Conservation (phyloP, 805 yeast genomes). For the Yarrowia sp. region DNA sequence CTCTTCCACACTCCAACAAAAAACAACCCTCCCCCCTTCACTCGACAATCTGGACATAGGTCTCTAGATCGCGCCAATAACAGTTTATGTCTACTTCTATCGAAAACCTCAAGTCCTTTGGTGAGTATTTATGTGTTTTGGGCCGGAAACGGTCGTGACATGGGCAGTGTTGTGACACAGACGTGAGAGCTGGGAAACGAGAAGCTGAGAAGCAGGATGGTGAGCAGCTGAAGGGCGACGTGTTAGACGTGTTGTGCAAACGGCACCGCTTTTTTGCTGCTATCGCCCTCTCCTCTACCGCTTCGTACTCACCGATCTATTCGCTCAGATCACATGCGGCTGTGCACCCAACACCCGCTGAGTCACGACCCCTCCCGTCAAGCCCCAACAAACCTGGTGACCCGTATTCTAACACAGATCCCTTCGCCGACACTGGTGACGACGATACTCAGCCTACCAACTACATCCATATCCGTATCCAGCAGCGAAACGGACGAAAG, state of each 20-base stretch:
- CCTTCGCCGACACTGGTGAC: slow-evolving; percentile 99
- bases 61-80: slow-evolving; percentile 37
- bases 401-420: slow-evolving; percentile 60
- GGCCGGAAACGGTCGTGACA: neutral
- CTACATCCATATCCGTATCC: slow-evolving; percentile 97
- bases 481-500: slow-evolving; percentile 99
- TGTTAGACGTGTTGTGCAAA: too few species aligned
- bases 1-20: slow-evolving; percentile 18
- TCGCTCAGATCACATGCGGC: slow-evolving; percentile 9
- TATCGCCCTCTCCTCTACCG: too few species aligned
- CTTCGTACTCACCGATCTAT: neutral
- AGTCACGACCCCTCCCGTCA: neutral
- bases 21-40: neutral
- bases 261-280: too few species aligned
- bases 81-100: slow-evolving; percentile 72
- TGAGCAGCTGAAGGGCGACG: too few species aligned
- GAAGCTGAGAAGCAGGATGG: too few species aligned
- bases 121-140: slow-evolving; percentile 44
- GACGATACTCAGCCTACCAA: slow-evolving; percentile 95
- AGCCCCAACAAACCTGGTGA: neutral
- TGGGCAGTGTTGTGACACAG: neutral
- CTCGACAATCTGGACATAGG: slow-evolving; percentile 18
- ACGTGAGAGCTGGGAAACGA: too few species aligned
- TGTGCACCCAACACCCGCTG: slow-evolving; percentile 4
- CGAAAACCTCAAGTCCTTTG: slow-evolving; percentile 65